A percentile compares a stretch with the other conserved stretches of the same genome.
Evolutionary conservation across 345 rosid species (phyloP).

Genomic region (Cochlearia excelsa): DNA sequence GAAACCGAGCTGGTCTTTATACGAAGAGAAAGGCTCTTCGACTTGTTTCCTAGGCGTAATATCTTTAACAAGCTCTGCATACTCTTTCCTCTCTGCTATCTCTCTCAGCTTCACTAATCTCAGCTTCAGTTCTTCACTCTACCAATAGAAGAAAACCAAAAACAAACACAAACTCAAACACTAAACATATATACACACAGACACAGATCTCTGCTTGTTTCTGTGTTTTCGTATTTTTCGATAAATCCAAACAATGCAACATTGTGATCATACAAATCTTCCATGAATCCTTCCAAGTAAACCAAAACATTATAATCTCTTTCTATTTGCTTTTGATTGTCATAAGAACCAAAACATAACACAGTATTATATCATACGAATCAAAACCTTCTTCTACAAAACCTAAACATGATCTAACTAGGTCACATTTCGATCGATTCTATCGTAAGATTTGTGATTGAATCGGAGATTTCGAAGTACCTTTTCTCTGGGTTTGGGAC

Average conservation of each 20-base stretch:
- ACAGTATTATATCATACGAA: too few relatives aligned
- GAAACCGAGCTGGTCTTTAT: conserved; percentile 95
- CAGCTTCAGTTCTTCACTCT: conserved; percentile 77
- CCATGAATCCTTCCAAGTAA: background rate
- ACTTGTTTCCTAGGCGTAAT: conserved; percentile 57
- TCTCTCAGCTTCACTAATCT: conserved; percentile 68
- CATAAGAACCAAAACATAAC: too few relatives aligned
- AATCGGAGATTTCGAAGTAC: conserved; percentile 32
- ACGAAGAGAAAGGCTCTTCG: conserved; percentile 84
- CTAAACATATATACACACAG: background rate
- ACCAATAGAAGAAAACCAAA: background rate
- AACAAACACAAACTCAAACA: background rate
- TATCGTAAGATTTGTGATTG: background rate
- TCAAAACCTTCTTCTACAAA: too few relatives aligned
- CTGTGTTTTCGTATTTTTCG: too few relatives aligned
- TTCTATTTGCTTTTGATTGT: too few relatives aligned
- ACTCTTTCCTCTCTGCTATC: conserved; percentile 74
- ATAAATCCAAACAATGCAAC: background rate
- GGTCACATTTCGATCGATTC: too few relatives aligned
- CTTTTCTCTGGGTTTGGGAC: conserved; percentile 83
- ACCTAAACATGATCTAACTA: too few relatives aligned
- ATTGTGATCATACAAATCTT: background rate
- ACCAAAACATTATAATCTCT: background rate
- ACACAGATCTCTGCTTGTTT: too few relatives aligned
- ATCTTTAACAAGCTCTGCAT: conserved; percentile 83